Evolutionary conservation across 73 alveolate genomes (phyloP).

Genomic region (Blepharisma japonicum): DNA sequence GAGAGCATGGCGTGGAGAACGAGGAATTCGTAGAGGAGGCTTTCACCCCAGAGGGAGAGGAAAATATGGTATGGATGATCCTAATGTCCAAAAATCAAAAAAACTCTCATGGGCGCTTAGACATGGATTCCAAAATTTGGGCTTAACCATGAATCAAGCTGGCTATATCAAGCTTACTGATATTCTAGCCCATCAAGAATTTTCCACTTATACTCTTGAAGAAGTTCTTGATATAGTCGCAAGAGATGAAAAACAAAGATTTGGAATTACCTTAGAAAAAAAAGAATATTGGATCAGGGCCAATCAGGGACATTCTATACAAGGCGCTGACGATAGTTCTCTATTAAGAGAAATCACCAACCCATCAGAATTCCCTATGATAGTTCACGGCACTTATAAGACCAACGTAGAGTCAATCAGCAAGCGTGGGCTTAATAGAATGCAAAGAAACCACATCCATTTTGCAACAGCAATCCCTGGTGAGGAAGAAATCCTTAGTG

Average conservation of each 20-base stretch:
- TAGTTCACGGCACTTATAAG: constrained; percentile 79
- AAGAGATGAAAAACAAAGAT: constrained; percentile 70
- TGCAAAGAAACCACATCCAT: constrained; percentile 83
- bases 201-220: constrained; percentile 32
- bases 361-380: constrained; percentile 35
- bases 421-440: constrained; percentile 63
- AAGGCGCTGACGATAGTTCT: constrained; percentile 59
- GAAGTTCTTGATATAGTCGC: constrained; percentile 50
- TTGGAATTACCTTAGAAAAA: constrained; percentile 39
- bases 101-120: constrained; percentile 56
- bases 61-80: too few relatives aligned
- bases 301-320: constrained; percentile 76
- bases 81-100: constrained; percentile 40
- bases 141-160: constrained; percentile 64
- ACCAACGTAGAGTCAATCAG: constrained; percentile 49
- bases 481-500: constrained; percentile 77
- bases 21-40: too few relatives aligned
- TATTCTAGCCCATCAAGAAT: constrained; percentile 32
- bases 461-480: constrained; percentile 76
- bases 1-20: too few relatives aligned
- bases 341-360: constrained; percentile 44
- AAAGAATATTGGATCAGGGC: constrained; percentile 70
- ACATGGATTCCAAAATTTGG: constrained; percentile 76
- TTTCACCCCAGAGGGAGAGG: too few relatives aligned
- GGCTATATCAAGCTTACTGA: constrained; percentile 66